A percentile compares a stretch with the other conserved stretches of the same genome.
Conservation (phyloP, 2,329 filamentous ascomycete species). For the Basipetospora chlamydospora region DNA sequence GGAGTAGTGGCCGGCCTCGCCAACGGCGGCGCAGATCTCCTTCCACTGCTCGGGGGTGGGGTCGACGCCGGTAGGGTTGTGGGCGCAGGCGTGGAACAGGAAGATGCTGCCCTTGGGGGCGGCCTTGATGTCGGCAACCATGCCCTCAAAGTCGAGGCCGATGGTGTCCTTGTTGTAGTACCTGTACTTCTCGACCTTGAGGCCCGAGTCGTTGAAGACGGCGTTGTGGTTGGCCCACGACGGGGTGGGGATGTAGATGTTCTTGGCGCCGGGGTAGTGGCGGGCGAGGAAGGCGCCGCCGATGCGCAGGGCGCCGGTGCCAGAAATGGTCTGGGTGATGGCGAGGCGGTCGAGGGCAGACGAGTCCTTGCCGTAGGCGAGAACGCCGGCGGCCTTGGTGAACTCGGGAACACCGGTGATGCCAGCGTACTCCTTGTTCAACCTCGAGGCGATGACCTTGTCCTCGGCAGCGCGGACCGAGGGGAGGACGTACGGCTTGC, state of each 20-base stretch:
- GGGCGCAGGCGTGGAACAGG: slow-evolving; percentile 90
- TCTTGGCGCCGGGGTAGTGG: slow-evolving; percentile 83
- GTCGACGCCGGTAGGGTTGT: slow-evolving; percentile 96
- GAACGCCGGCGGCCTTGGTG: slow-evolving; percentile 77
- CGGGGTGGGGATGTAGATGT: slow-evolving; percentile 89
- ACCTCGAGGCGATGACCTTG: slow-evolving; percentile 59
- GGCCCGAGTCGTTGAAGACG: slow-evolving; percentile 84
- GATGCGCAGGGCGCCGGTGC: slow-evolving; percentile 89
- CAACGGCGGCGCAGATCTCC: slow-evolving; percentile 75
- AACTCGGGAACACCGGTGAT: slow-evolving; percentile 94
- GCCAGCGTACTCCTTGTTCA: slow-evolving; percentile 96
- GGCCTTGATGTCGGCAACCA: slow-evolving; percentile 79
- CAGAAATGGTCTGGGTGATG: slow-evolving; percentile 96
- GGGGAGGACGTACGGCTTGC: slow-evolving; percentile 94
- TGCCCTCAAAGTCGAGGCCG: slow-evolving; percentile 89
- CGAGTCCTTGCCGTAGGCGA: slow-evolving; percentile 79
- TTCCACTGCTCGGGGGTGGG: slow-evolving; percentile 85
- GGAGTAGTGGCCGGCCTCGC: slow-evolving; percentile 74
- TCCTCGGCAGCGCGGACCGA: slow-evolving; percentile 83
- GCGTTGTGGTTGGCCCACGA: slow-evolving; percentile 98
- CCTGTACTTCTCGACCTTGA: slow-evolving; percentile 86
- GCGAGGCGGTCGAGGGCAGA: slow-evolving; percentile 64
- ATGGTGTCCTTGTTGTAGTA: slow-evolving; percentile 99
- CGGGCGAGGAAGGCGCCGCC: slow-evolving; percentile 85
- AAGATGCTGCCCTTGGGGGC: slow-evolving; percentile 79